Base-by-base conservation (phyloP, 2,329 filamentous ascomycete genomes). In the Intubia oerlemansii region DNA sequence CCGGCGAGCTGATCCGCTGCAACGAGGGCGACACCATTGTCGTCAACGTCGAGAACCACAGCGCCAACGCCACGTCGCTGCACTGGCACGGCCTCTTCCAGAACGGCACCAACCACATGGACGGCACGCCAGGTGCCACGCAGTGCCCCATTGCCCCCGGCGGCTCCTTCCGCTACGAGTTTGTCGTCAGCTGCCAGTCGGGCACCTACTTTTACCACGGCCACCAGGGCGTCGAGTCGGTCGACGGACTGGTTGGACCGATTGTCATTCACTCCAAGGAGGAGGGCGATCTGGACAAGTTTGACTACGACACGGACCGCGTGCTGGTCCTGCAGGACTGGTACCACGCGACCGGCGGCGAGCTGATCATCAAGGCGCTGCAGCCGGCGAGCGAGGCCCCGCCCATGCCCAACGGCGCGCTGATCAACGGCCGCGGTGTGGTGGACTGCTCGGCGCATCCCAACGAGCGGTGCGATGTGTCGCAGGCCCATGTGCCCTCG, bases 21-120 rank as follows among this genome's bases (percentile, higher is more conserved):
- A 79, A 77, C 38, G 68, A 77, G 37, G 76, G 74, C 13, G 79
- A 88, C 39, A 66, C 61, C 1, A 47, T 88, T 7, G 46, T 79
- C 4, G 65, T 82, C 24, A 66, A 71, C 23, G 56, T 74, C 30
- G 56, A 66, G 44, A 77, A 78, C 42, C 49, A 53, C 15, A 52
- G 74, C 5, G 62, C 59, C 6, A 71, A 77, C 39, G 58, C 73
- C 42, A 66, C 65, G 13, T 59, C 53, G 31, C 51, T 78, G 17
- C 73, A 79, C 42, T 78, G 70, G 43, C 73, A 79, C 41, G 73
- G 73, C 11, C 58, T 85, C 36, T 80, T 68, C 42, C 75, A 81
- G 43, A 78, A 78, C 38, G 74, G 73, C 9, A 77, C 74, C 0
- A 78, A 68, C 33, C 59, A 62, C 29, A 73, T 76, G 63, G 73